Evolutionary conservation across 2,329 filamentous ascomycete genomes (phyloP), one percentile per base, ranked within the genome.

Genomic region (Aureobasidium leucospermi): DNA sequence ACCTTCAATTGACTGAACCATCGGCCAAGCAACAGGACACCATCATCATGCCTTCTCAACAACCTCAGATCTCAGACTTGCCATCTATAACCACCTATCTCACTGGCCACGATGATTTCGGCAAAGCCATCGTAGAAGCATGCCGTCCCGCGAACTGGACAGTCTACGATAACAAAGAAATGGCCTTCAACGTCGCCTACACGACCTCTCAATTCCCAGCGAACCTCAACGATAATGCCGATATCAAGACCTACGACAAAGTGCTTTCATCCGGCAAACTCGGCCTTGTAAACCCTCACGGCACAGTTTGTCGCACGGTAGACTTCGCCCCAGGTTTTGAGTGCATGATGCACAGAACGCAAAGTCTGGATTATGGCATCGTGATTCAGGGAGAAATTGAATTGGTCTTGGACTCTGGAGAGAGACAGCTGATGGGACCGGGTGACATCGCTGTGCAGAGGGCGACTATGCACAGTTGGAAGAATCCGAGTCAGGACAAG

Each of bases 131-230:
- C 49, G 57, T 72, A 32, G 67, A 71, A 61, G 66, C 68, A 48
- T 53, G 49, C 2, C 64, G 68, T 11, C 69, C 69, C 13, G 66
- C 70, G 10, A 60, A 66, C 28, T 72, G 69, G 69, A 63, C 62
- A 65, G 63, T 62, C 65, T 67, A 73, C 70, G 67, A 73, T 67
- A 62, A 70, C n/a, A 75, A 78, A 63, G 75, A 76, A 41, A 75
- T 79, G 36, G 72, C 71, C 15, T 82, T 82, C 68, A 72, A 72
- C 16, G 76, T 82, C 31, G 75, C 74, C 61, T 83, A 81, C 71
- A 78, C 79, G 4, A 79, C 81, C 11, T 72, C 73, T 55, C 67
- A 70, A 56, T 78, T 78, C 56, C 80, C 81, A 0, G 74, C 78
- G 32, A 67, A 77, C 51, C 70, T 84, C 58, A 73, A 74, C 64